These are phyloP conservation scores for Helianthus annuus DNA, from an alignment of 129 eudicot genomes.

Conservation along the genomic window HanXRQr2.0-SUNRISE NC_035449.2:125371141-125371640, in stretches of 20 bases:
- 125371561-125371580: too few relatives aligned
- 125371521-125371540: too few relatives aligned
- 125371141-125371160: conserved; percentile 14
- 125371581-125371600: too few relatives aligned
- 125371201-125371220: not conserved
- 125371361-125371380: conserved; percentile 89
- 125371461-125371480: too few relatives aligned
- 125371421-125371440: too few relatives aligned
- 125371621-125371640: too few relatives aligned
- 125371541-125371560: too few relatives aligned
- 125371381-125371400: not conserved
- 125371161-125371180: not conserved
- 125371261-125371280: not conserved
- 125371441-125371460: too few relatives aligned
- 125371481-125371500: too few relatives aligned
- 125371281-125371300: conserved; percentile 10
- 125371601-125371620: too few relatives aligned
- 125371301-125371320: conserved; percentile 62
- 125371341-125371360: conserved; percentile 93
- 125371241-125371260: conserved; percentile 5
- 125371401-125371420: too few relatives aligned
- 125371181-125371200: not conserved
- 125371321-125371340: conserved; percentile 94
- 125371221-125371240: not conserved
- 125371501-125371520: too few relatives aligned